Evolutionary conservation across 148 eudicot genomes (phyloP), one percentile per base, ranked within the genome.

Genomic region (Fagopyrum esculentum): DNA sequence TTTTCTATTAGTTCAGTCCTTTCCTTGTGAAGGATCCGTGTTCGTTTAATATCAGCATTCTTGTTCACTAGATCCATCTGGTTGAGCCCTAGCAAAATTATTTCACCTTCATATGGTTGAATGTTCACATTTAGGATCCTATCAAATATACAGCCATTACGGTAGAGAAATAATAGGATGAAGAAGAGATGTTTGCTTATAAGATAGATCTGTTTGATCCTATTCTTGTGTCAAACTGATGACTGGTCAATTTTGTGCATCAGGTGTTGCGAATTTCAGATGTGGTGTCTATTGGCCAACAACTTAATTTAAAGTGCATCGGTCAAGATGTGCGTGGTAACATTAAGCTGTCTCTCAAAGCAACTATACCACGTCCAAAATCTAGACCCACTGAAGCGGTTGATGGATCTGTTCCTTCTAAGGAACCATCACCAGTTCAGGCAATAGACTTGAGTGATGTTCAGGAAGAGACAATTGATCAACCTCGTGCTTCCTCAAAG

Each of bases 241-340:
- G 19, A 13, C 9, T 66, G 46, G 2, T 6, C 69, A 40, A 63
- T 76, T 16, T 15, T 45, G 35, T 69, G 49, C 63, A 49, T 76
- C 85, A 93, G 98, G 98, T 92, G 55, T 73, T 86, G 52, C 84
- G 85, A 82, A 85, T 92, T 64, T 82, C 94, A 29, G 99, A 95
- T 83, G 89, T 88, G 78, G 81, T 95, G 76, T 83, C 91, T 52
- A 70, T 92, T 51, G 97, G 97, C 74, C 97, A 95, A 81, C 85
- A 81, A 77, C 83, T 95, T 74, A 77, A 83, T 45, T 69, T 95
- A 75, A 92, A 73, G 89, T 95, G 99, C 79, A 92, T 92, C 69
- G 99, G 86, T 48, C 88, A 80, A 81, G 99, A 95, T 85, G 80
- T 85, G 77, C 93, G 97, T 75, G 99, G 99, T 70, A 95, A 95